Evolutionary conservation across 352 stramenopile species (phyloP), one percentile per base, ranked within the genome.

Genomic region (Phytophthora pistaciae): DNA sequence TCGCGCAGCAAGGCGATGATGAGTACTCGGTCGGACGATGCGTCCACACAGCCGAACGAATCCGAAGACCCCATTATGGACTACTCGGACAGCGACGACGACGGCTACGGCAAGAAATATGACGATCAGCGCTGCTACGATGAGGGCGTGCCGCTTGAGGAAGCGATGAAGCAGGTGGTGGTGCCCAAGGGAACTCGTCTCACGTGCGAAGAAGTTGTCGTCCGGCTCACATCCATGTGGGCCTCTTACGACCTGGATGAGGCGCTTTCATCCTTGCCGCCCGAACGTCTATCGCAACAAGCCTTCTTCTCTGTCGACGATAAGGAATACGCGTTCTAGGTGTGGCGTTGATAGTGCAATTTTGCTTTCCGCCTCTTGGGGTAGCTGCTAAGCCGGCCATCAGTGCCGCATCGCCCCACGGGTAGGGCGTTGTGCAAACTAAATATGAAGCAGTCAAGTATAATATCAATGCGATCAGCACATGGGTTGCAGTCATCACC

Each of bases 121-220:
- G 73, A 80, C 20, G 84, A 91, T n/a, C 70, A 88, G 53, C 78
- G 79, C 20, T 95, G 88, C 64, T 84, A 85, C 10, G 88, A 95
- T 65, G 74, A 85, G n/a, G 78, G 72, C 23, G 60, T 93, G 1
- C 84, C 88, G 48, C 74, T 95, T 1, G 82, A 87, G 38, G 86
- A 95, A 49, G 88, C 88, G 7, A 80, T 95, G 64, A 93, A 93
- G 72, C 80, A 95, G 58, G 84, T 95, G 36, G 87, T 95, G 48
- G 64, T 95, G 29, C 73, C 84, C 11, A 68, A 78, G 10, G 88
- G 88, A 21, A 59, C 72, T 31, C 69, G 72, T 3, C 83, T 80
- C 53, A 95, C 88, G 18, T 82, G 87, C 66, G 84, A 94, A 72
- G 88, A 95, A 79, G 81, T 94, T 50, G 78, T 92, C 38, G 79